Conservation (phyloP, 805 yeast genomes). For the Candida qinlingensis region DNA sequence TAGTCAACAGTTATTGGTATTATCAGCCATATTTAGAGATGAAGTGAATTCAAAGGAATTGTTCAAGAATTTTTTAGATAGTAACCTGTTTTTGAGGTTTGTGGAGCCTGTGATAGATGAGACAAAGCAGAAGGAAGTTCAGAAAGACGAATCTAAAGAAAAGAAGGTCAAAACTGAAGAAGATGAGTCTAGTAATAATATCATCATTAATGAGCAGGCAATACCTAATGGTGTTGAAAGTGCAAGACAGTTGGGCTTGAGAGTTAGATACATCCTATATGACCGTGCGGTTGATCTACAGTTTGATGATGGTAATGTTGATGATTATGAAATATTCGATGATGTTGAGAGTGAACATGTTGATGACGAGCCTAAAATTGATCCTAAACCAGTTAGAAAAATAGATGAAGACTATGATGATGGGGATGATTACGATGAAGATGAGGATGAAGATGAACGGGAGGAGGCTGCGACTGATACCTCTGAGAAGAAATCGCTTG, state of each 20-base stretch:
- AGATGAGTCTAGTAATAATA: slow-evolving; percentile 2
- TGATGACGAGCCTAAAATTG: background rate
- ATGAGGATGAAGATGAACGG: slow-evolving; percentile 15
- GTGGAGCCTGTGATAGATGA: slow-evolving; percentile 6
- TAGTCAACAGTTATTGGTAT: slow-evolving; percentile 48
- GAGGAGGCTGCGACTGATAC: slow-evolving; percentile 9
- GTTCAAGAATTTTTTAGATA: slow-evolving; percentile 42
- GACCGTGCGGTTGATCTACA: slow-evolving; percentile 59
- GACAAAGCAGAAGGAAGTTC: background rate
- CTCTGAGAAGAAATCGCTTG: slow-evolving; percentile 1
- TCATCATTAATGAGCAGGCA: slow-evolving; percentile 29
- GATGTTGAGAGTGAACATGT: slow-evolving; percentile 1
- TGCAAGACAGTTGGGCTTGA: slow-evolving; percentile 54
- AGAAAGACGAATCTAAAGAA: slow-evolving; percentile 18
- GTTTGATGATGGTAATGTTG: slow-evolving; percentile 21
- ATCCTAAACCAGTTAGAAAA: slow-evolving; percentile 22
- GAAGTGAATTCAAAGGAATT: slow-evolving; percentile 20
- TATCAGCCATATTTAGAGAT: slow-evolving; percentile 40
- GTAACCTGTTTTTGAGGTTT: slow-evolving; percentile 26
- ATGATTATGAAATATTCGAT: slow-evolving; percentile 18
- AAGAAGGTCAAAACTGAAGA: slow-evolving; percentile 37
- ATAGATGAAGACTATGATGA: slow-evolving; percentile 34
- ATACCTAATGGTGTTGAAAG: slow-evolving; percentile 39
- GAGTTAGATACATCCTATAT: slow-evolving; percentile 63
- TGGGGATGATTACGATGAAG: slow-evolving; percentile 24